A percentile compares a stretch with the other conserved stretches of the same genome.
Evolutionary conservation across 495 filamentous ascomycete species (phyloP).

Genomic region (Thermochaetoides thermophila): DNA sequence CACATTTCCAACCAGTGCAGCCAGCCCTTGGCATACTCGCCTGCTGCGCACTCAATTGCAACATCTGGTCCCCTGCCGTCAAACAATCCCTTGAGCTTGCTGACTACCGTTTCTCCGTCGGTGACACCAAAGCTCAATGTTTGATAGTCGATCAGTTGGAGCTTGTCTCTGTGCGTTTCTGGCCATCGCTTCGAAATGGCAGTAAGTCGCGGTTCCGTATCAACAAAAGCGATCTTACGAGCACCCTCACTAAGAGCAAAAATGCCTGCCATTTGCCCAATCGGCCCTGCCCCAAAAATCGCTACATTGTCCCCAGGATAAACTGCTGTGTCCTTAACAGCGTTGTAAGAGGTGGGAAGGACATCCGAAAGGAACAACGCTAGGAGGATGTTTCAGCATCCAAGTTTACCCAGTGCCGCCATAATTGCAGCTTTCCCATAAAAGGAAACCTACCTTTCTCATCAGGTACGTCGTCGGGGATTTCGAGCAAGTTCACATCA

Average conservation of each 20-base stretch:
- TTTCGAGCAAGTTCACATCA: conserved; percentile 67
- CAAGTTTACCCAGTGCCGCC: too few relatives aligned
- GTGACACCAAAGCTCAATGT: conserved; percentile 31
- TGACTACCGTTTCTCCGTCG: conserved; percentile 45
- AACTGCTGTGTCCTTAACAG: conserved; percentile 72
- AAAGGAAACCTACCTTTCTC: conserved; percentile 52
- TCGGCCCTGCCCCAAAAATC: conserved; percentile 64
- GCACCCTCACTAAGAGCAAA: conserved; percentile 63
- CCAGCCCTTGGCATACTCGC: conserved; percentile 77
- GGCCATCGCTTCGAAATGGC: conserved; percentile 50
- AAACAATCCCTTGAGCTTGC: conserved; percentile 57
- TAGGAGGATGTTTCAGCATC: too few relatives aligned
- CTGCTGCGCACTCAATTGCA: conserved; percentile 70
- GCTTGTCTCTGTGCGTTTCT: conserved; percentile 20
- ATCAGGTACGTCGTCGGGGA: conserved; percentile 70
- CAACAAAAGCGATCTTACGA: conserved; percentile 63
- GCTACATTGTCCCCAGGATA: conserved; percentile 65
- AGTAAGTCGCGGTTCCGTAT: conserved; percentile 62
- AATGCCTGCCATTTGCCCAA: conserved; percentile 68
- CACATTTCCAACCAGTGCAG: conserved; percentile 61
- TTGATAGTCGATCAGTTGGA: conserved; percentile 32
- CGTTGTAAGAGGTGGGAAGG: conserved; percentile 62
- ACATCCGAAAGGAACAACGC: conserved; percentile 70
- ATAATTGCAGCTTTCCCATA: too few relatives aligned
- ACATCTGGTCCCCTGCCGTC: conserved; percentile 55